Percentiles rank a stretch among this genome's conserved stretches.
phyloP scores from a whole-genome alignment of 176 grass and related monocot genomes.

The Oryza glaberrima region DNA sequence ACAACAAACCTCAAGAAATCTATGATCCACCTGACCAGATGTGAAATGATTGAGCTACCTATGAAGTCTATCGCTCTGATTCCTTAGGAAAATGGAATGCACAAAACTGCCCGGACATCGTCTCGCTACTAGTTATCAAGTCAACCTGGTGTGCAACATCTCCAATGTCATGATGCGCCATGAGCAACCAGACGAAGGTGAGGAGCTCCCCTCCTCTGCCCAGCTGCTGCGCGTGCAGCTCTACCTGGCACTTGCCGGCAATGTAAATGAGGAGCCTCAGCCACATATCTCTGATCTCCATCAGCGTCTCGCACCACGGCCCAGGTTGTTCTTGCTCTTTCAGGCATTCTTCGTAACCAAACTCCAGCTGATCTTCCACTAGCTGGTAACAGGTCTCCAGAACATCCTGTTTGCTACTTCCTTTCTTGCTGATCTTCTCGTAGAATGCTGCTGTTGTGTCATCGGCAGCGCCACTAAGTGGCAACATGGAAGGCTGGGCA shows the following conservation, averaged over 20 bases:
- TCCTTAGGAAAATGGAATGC: conserved; percentile 4
- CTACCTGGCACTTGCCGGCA: not conserved
- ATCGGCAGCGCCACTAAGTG: not conserved
- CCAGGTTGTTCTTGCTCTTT: not conserved
- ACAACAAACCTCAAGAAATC: too few species aligned
- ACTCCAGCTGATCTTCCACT: conserved; percentile 18
- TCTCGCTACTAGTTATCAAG: not conserved
- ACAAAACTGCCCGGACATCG: not conserved
- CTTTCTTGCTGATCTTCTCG: conserved; percentile 1
- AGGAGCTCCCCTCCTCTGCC: conserved; percentile 32
- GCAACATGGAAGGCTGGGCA: conserved; percentile 26
- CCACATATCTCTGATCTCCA: conserved; percentile 36
- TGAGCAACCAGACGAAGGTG: conserved; percentile 23
- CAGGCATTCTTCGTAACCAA: conserved; percentile 31
- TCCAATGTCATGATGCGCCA: conserved; percentile 4
- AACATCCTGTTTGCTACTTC: not conserved
- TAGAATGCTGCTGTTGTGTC: not conserved
- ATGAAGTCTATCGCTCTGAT: not conserved
- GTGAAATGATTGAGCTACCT: not conserved
- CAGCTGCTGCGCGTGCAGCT: not conserved
- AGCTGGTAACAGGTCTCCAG: not conserved
- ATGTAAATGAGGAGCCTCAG: conserved; percentile 15
- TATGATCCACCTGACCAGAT: too few species aligned
- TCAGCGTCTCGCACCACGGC: not conserved
- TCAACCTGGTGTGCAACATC: not conserved